Evolutionary conservation across 2,329 filamentous ascomycete species (phyloP).

Genomic region (Pseudogymnoascus sp.): DNA sequence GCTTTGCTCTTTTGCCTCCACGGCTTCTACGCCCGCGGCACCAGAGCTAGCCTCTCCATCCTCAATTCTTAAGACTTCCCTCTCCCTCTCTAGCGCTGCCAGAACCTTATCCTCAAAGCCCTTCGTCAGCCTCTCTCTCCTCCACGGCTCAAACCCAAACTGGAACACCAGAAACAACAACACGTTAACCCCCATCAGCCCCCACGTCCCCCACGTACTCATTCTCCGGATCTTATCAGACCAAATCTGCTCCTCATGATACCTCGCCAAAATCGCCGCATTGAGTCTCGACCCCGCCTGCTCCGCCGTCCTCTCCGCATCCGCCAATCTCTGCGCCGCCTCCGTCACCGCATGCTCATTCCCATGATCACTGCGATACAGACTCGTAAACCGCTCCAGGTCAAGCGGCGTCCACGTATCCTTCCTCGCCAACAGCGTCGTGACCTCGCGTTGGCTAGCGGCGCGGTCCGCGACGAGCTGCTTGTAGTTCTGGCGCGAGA

Average conservation of each 20-base stretch:
- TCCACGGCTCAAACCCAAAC: slow-evolving; percentile 89
- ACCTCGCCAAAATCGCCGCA: slow-evolving; percentile 78
- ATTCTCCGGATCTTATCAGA: slow-evolving; percentile 88
- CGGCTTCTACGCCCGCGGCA: not conserved
- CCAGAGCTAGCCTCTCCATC: slow-evolving; percentile 23
- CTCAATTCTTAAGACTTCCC: slow-evolving; percentile 20
- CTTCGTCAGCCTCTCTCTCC: slow-evolving; percentile 69
- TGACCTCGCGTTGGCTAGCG: slow-evolving; percentile 91
- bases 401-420: slow-evolving; percentile 83
- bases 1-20: not conserved
- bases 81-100: slow-evolving; percentile 58
- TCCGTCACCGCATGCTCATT: slow-evolving; percentile 78
- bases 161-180: slow-evolving; percentile 80
- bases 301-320: slow-evolving; percentile 74
- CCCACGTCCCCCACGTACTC: slow-evolving; percentile 98
- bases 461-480: slow-evolving; percentile 76
- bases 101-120: slow-evolving; percentile 76
- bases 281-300: slow-evolving; percentile 69
- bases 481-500: slow-evolving; percentile 70
- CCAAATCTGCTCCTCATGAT: slow-evolving; percentile 99
- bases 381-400: slow-evolving; percentile 86
- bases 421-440: slow-evolving; percentile 86
- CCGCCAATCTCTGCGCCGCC: slow-evolving; percentile 64
- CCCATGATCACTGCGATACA: slow-evolving; percentile 88
- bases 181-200: slow-evolving; percentile 94